Conservation (phyloP, 768 basidiomycete species). For the Ramaria sp. region DNA sequence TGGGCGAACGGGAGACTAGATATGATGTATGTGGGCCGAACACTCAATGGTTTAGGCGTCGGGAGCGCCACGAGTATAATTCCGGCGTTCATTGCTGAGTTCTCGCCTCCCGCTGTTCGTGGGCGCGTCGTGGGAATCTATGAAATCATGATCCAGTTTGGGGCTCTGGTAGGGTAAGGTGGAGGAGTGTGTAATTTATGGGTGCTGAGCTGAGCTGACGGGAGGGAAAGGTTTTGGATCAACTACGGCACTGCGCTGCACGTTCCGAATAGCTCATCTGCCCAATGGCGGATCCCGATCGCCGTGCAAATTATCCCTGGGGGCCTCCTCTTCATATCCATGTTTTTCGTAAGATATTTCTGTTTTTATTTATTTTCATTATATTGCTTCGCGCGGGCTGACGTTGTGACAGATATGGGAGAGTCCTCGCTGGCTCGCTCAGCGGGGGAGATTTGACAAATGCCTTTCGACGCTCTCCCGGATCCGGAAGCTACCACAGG, state of each 20-base stretch:
- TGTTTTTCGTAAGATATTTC: neutral
- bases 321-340: slow-evolving; percentile 10
- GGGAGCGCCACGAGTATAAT: slow-evolving; percentile 17
- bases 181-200: slow-evolving; percentile 12
- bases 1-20: neutral
- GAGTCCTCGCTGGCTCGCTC: neutral
- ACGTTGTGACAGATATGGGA: slow-evolving; percentile 20
- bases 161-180: slow-evolving; percentile 29
- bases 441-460: neutral
- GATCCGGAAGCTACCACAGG: neutral
- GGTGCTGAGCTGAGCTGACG: no score
- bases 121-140: slow-evolving; percentile 37
- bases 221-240: slow-evolving; percentile 28
- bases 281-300: slow-evolving; percentile 45
- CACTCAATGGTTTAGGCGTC: slow-evolving; percentile 30
- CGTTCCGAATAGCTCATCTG: slow-evolving; percentile 22
- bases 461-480: neutral
- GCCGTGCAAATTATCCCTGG: slow-evolving; percentile 35
- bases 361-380: no score
- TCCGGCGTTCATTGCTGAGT: slow-evolving; percentile 34
- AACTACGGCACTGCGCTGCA: slow-evolving; percentile 32
- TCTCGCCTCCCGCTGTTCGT: slow-evolving; percentile 31
- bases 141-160: slow-evolving; percentile 37
- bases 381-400: no score
- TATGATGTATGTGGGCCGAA: slow-evolving; percentile 29